Evolutionary conservation across 768 basidiomycete genomes (phyloP), one percentile per base, ranked within the genome.

Genomic region (Saitozyma sp.): DNA sequence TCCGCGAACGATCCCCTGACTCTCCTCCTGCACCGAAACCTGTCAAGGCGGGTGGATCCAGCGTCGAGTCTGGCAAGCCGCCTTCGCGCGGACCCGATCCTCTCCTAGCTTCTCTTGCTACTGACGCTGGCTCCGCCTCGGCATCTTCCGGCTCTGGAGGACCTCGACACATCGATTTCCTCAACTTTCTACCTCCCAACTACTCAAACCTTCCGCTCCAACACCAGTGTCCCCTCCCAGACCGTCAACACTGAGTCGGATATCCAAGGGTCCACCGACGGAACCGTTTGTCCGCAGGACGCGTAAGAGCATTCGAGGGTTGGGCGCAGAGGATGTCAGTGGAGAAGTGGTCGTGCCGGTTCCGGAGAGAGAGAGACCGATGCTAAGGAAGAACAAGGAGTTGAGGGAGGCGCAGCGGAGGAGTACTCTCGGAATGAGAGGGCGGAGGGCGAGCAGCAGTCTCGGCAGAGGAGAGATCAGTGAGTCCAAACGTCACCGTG

Each of bases 391-490:
- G 62, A 79, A 79, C 57, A 67, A 73, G 59, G 70, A 77, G 55
- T 56, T 79, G 48, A 63, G 68, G 50, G 71, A 71, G 14, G 70
- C 64, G 11, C 68, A 73, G 50, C 54, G 78, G 50, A 64, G 76
- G 61, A 73, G 69, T 43, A 71, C 69, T 46, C 37, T 77, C 60
- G 67, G 68, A 17, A 64, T 70, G 65, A 50, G 78, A 54, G 74
- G 74, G 13, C 58, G 62, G 17, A 63, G 78, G 48, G 76, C 76
- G 51, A 77, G 74, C 56, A 69, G 67, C 14, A 75, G 71, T 70
- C 55, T 75, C 16, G 71, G 76, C 1, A 64, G 66, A 61, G 76
- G 78, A 9, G 78, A 79, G 38, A 76, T 79, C 59, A 75, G 75
- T 78, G 51, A 57, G 76, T 76, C 4, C 0, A 37, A 19, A 14